Evolutionary conservation across 176 grass and related monocot species (phyloP).

Genomic region (Oryza meridionalis): DNA sequence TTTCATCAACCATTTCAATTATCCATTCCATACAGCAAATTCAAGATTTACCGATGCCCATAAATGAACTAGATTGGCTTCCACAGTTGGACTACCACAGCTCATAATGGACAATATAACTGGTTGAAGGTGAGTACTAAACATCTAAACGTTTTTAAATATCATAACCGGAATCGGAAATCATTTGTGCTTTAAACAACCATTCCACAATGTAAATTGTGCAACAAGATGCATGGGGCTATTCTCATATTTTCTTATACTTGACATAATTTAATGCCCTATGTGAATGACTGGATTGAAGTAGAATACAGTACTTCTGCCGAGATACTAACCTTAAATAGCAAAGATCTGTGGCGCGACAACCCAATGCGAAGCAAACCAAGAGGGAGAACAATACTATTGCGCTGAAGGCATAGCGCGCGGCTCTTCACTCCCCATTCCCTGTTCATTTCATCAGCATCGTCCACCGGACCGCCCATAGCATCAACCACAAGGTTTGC

Average conservation of each 20-base stretch:
- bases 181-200: not conserved
- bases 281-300: slow-evolving; percentile 8
- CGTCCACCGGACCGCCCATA: slow-evolving; percentile 85
- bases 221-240: slow-evolving; percentile 17
- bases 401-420: slow-evolving; percentile 50
- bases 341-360: slow-evolving; percentile 83
- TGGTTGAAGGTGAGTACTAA: not conserved
- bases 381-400: slow-evolving; percentile 76
- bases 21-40: slow-evolving; percentile 5
- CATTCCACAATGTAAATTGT: not conserved
- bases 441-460: slow-evolving; percentile 68
- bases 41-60: not conserved
- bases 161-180: not conserved
- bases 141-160: slow-evolving; percentile 9
- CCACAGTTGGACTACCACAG: slow-evolving; percentile 1
- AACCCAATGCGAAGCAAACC: slow-evolving; percentile 74
- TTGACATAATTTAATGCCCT: not conserved
- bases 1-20: slow-evolving; percentile 16
- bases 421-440: slow-evolving; percentile 60
- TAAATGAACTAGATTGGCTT: slow-evolving; percentile 1
- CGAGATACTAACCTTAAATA: slow-evolving; percentile 83
- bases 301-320: not conserved
- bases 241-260: not conserved
- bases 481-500: slow-evolving; percentile 67
- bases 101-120: not conserved